phyloP scores from a whole-genome alignment of 352 stramenopile species.

The Phytophthora uliginosa region DNA sequence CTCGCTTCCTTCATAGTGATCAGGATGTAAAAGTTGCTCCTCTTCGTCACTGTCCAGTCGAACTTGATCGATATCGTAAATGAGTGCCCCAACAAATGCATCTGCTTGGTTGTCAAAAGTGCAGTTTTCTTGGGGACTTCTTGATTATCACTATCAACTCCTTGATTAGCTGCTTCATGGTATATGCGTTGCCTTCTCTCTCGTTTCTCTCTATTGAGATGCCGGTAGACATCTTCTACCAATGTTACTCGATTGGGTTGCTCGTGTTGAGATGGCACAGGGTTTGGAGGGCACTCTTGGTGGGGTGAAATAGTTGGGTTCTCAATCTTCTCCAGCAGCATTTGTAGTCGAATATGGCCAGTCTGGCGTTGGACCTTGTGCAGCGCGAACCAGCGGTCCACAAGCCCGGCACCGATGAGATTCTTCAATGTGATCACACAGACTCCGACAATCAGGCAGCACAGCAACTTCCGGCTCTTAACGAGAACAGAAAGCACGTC shows the following conservation, averaged over 20 bases:
- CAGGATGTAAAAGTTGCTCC: not conserved
- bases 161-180: not conserved
- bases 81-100: not conserved
- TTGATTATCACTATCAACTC: not conserved
- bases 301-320: not conserved
- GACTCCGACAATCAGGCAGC: slow-evolving; percentile 53
- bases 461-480: slow-evolving; percentile 63
- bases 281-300: not conserved
- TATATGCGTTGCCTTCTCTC: not conserved
- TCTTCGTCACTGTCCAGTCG: not conserved
- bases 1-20: not conserved
- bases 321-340: slow-evolving; percentile 42
- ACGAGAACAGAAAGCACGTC: slow-evolving; percentile 65
- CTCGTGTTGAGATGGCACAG: not conserved
- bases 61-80: slow-evolving; percentile 3
- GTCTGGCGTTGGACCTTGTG: slow-evolving; percentile 46
- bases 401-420: slow-evolving; percentile 34
- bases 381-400: slow-evolving; percentile 63
- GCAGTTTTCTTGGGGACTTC: not conserved
- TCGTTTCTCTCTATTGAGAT: not conserved
- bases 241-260: not conserved
- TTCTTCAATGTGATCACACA: slow-evolving; percentile 61
- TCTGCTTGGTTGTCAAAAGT: not conserved
- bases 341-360: slow-evolving; percentile 57
- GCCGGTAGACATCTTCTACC: not conserved